A percentile compares a stretch with the other conserved stretches of the same genome.
These are phyloP conservation scores for Aspergillus terreus DNA, from an alignment of 2,329 filamentous ascomycete genomes.

Conservation along the genomic window DNA sequence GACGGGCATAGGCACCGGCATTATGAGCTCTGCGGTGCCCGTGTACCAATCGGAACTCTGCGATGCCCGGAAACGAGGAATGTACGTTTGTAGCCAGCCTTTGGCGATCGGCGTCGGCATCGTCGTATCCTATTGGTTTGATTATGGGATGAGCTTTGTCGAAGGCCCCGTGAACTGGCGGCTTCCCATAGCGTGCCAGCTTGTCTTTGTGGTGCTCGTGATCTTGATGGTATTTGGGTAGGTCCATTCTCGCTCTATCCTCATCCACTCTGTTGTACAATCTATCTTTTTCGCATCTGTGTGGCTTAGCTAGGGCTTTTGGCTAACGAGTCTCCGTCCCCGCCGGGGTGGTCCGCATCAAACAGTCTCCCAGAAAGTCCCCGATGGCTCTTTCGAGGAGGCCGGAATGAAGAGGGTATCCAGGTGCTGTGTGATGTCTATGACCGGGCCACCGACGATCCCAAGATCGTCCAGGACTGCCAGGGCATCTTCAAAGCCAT, in stretches of 20 bases:
- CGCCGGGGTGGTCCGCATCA: background rate
- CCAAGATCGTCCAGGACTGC: conserved; percentile 27
- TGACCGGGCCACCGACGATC: conserved; percentile 18
- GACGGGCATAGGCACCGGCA: conserved; percentile 50
- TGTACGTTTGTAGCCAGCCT: conserved; percentile 42
- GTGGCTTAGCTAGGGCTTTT: background rate
- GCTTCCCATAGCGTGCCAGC: conserved; percentile 46
- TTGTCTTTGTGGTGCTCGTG: conserved; percentile 41
- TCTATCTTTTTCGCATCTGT: background rate
- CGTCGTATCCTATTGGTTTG: conserved; percentile 31
- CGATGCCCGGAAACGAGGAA: conserved; percentile 41
- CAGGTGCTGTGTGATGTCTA: conserved; percentile 27
- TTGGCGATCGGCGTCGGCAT: conserved; percentile 39
- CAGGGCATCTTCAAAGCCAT: conserved; percentile 43
- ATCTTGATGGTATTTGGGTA: conserved; percentile 34
- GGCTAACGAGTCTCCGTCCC: background rate
- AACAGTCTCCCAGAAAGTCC: conserved; percentile 37
- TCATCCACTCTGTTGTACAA: background rate
- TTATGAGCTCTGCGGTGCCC: conserved; percentile 36
- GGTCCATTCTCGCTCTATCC: conserved; percentile 4
- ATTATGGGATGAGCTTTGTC: conserved; percentile 35
- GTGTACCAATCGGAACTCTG: conserved; percentile 47
- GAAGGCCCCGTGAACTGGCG: conserved; percentile 45
- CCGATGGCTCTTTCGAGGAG: conserved; percentile 45
- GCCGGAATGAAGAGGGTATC: conserved; percentile 28